Percentiles rank a stretch among this genome's conserved stretches.
Conservation (phyloP, 139 green algal genomes). For the Chlamydomonas urium region DNA sequence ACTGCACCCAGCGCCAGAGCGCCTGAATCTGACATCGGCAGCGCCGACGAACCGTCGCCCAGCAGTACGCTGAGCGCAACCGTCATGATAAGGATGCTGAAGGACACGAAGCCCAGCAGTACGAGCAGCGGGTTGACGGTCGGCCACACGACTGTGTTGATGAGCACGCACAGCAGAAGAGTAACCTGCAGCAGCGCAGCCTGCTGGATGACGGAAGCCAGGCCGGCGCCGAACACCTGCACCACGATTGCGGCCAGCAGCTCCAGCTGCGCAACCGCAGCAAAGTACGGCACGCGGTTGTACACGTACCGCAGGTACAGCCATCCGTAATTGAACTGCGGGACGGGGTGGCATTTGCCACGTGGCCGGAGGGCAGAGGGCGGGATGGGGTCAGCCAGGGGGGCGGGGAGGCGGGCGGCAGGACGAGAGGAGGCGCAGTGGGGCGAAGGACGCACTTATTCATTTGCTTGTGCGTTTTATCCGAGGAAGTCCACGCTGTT, state of each 20-base stretch:
- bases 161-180: constrained; percentile 2
- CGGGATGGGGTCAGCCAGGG: too few relatives aligned
- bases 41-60: constrained; percentile 7
- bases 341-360: too few relatives aligned
- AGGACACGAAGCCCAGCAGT: constrained; percentile 4
- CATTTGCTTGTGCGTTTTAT: too few relatives aligned
- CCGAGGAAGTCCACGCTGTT: too few relatives aligned
- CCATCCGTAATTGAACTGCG: constrained; percentile 4
- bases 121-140: background rate
- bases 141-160: constrained; percentile 13
- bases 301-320: constrained; percentile 11
- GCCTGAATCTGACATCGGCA: too few relatives aligned
- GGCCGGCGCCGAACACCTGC: background rate
- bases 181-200: constrained; percentile 10
- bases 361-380: too few relatives aligned
- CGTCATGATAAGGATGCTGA: background rate
- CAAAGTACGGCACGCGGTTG: constrained; percentile 7
- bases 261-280: constrained; percentile 8
- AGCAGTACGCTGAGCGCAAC: background rate
- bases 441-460: too few relatives aligned
- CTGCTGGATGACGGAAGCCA: constrained; percentile 3
- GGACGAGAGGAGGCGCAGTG: too few relatives aligned
- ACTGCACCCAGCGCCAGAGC: too few relatives aligned
- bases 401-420: too few relatives aligned
- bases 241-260: background rate